Percentiles rank a stretch among this genome's conserved stretches.
These are phyloP conservation scores for Thelephora ganbajun DNA, from an alignment of 768 basidiomycete species.

Conservation along the genomic window DNA sequence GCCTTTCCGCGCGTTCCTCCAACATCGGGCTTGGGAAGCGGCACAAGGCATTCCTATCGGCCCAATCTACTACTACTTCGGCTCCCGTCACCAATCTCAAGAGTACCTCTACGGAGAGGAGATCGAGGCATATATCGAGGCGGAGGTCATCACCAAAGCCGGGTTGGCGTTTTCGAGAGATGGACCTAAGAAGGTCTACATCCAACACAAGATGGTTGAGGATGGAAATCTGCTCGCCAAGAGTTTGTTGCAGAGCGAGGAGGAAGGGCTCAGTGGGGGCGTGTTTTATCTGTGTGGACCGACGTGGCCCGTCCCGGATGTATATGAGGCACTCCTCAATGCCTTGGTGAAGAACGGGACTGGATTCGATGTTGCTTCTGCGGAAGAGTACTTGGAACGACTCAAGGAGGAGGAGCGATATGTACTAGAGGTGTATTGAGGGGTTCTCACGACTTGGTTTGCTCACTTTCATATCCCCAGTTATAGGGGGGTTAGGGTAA, in stretches of 20 bases:
- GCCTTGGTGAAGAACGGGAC: conserved; percentile 40
- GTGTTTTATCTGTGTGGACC: conserved; percentile 97
- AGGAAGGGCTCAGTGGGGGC: conserved; percentile 24
- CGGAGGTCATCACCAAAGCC: conserved; percentile 74
- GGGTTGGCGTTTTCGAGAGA: conserved; percentile 97
- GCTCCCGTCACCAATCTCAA: conserved; percentile 86
- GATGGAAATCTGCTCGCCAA: conserved; percentile 62
- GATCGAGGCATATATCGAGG: conserved; percentile 85
- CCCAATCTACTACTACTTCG: conserved; percentile 96
- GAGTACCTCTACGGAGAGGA: conserved; percentile 97
- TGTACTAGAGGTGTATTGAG: conserved; percentile 67
- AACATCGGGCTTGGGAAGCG: conserved; percentile 79
- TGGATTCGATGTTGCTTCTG: conserved; percentile 45
- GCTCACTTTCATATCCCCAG: too few relatives aligned
- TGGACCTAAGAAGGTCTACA: conserved; percentile 86
- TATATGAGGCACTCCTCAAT: conserved; percentile 82
- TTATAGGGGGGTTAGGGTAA: too few relatives aligned
- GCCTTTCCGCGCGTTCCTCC: conserved; percentile 98
- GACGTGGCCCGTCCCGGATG: conserved; percentile 99
- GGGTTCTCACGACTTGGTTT: too few relatives aligned
- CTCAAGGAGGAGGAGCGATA: conserved; percentile 96
- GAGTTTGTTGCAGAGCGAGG: conserved; percentile 53
- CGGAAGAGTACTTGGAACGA: conserved; percentile 73
- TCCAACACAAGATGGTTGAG: conserved; percentile 96
- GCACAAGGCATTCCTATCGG: conserved; percentile 71